A percentile compares a stretch with the other conserved stretches of the same genome.
These are phyloP conservation scores for Teratosphaeria gauchensis DNA, from an alignment of 2,329 filamentous ascomycete genomes.

Conservation along the genomic window DNA sequence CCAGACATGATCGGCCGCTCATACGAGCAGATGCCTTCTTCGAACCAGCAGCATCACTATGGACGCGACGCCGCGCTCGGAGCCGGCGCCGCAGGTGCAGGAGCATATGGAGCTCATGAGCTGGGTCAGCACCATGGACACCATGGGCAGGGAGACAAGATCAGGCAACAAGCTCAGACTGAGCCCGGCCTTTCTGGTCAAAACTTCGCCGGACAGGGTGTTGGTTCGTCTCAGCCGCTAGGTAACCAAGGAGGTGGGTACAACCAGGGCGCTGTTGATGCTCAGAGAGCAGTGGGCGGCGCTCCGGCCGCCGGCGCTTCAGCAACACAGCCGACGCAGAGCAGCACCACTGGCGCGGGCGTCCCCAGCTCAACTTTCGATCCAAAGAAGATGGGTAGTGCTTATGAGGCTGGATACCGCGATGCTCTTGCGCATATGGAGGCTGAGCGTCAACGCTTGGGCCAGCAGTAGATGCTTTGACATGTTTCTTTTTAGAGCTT, in stretches of 20 bases:
- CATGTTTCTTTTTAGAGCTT: background rate
- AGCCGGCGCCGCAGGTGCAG: slow-evolving; percentile 14
- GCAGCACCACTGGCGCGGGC: slow-evolving; percentile 5
- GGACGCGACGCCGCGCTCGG: slow-evolving; percentile 17
- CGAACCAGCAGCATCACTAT: slow-evolving; percentile 11
- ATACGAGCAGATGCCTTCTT: background rate
- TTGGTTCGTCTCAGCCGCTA: background rate
- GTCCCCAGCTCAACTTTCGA: background rate
- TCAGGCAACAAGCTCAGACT: background rate
- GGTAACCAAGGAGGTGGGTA: background rate
- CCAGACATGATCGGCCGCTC: background rate
- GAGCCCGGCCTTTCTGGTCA: background rate
- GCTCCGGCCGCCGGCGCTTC: background rate
- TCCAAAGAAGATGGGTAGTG: slow-evolving; percentile 3
- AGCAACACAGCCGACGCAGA: slow-evolving; percentile 18
- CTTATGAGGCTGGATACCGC: slow-evolving; percentile 8
- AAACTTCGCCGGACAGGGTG: background rate
- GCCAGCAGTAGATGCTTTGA: background rate
- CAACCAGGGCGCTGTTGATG: background rate
- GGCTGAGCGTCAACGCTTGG: slow-evolving; percentile 1
- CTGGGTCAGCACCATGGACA: slow-evolving; percentile 6
- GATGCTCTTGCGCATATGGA: slow-evolving; percentile 7
- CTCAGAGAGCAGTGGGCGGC: background rate
- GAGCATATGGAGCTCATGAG: slow-evolving; percentile 18
- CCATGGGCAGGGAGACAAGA: background rate